Base-by-base conservation (phyloP, 108 stramenopile genomes). In the Conticribra guillardii region DNA sequence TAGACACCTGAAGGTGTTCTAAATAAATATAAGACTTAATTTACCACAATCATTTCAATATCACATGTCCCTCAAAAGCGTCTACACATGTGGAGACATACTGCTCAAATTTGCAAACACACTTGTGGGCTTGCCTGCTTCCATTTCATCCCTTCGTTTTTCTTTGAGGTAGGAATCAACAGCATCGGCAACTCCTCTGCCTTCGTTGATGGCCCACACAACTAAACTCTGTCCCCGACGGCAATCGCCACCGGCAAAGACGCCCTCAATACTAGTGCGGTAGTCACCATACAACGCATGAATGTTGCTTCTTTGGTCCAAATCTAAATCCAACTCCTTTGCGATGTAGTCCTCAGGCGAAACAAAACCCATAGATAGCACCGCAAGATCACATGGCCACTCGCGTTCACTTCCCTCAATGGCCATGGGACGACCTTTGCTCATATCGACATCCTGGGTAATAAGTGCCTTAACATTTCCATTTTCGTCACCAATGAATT, bases 141-240 rank as follows among this genome's bases (percentile, higher is more conserved):
- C 64, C 26, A 71, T 17, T 34, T 86, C 80, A 48, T 85, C 87
- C 34, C 83, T 74, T 41, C 88, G 81, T 79, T 93, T 92, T 66
- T 88, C 76, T 64, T 79, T 67, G 50, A 97, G 78, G 73, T 95
- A 98, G 7, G 82, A 52, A 67, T 97, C 78, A 22, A 85, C 85
- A 2, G 94, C 82, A 57, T 91, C 92, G 14, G 98, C 98, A 16
- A 90, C 92, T 28, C 98, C 98, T 59, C 98, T 89, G 18, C 98
- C 98, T 76, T 98, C 98, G 69, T 98, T 90, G 79, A 98, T 98
- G 30, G 98, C 98, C 98, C 98, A 98, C 15, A 98, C 98, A 52
- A 98, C 98, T 62, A 98, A 82, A 44, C 86, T 88, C 84, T 99
- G 98, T 16, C 98, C 97, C 27, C 98, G 86, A 54, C 98, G 90